Conservation (phyloP, 2,329 filamentous ascomycete genomes). For the Dothideomycetes sp. region DNA sequence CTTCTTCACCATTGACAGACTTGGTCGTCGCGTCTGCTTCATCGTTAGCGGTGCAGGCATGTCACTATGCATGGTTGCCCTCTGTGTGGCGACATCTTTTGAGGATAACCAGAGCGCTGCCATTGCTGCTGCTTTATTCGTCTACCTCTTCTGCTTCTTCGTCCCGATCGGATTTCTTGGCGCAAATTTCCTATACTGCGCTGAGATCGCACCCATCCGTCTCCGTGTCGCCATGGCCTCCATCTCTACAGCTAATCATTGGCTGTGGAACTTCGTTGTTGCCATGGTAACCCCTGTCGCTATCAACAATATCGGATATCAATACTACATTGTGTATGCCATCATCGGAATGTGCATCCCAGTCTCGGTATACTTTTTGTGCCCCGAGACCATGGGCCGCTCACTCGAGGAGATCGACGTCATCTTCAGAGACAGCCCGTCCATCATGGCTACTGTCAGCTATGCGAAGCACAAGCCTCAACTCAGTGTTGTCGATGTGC, state of each 20-base stretch:
- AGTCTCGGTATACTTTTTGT: slow-evolving; percentile 33
- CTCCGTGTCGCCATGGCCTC: slow-evolving; percentile 44
- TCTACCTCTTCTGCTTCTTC: slow-evolving; percentile 51
- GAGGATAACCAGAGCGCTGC: slow-evolving; percentile 34
- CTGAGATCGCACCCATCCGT: slow-evolving; percentile 44
- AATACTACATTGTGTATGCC: slow-evolving; percentile 42
- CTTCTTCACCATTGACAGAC: slow-evolving; percentile 40
- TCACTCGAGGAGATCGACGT: slow-evolving; percentile 21
- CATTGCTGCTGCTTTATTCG: slow-evolving; percentile 43
- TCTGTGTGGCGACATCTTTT: slow-evolving; percentile 42
- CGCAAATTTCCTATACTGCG: slow-evolving; percentile 49
- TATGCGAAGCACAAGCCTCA: slow-evolving; percentile 10
- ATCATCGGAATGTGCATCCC: slow-evolving; percentile 35
- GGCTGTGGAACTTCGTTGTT: slow-evolving; percentile 36
- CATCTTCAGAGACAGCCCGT: slow-evolving; percentile 14
- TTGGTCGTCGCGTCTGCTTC: slow-evolving; percentile 40
- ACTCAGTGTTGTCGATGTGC: slow-evolving; percentile 4
- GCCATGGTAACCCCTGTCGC: slow-evolving; percentile 36
- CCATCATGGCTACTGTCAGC: slow-evolving; percentile 7
- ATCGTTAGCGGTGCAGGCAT: slow-evolving; percentile 43
- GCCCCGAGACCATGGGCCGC: slow-evolving; percentile 26
- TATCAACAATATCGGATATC: slow-evolving; percentile 40
- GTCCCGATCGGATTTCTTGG: slow-evolving; percentile 49
- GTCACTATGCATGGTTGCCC: slow-evolving; percentile 42
- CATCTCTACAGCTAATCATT: slow-evolving; percentile 45